These are phyloP conservation scores for Pestalotiopsis sp. DNA, from an alignment of 2,329 filamentous ascomycete genomes.

Conservation along the genomic window DNA sequence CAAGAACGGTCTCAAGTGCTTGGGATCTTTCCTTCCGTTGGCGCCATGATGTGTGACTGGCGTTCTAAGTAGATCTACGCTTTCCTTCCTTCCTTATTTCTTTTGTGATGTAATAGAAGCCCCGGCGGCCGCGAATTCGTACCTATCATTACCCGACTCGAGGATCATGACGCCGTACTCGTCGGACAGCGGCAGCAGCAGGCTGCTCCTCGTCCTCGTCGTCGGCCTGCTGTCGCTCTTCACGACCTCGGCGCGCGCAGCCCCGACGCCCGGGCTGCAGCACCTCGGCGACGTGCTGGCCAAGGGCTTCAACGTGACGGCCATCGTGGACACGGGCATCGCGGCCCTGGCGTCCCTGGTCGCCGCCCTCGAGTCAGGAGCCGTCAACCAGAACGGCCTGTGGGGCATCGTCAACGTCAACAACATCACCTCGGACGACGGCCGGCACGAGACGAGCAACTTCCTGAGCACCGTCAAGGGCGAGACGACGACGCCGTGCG, in stretches of 20 bases:
- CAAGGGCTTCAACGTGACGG: background rate
- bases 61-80: background rate
- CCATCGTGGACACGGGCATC: background rate
- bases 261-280: background rate
- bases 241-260: background rate
- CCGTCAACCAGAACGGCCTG: constrained; percentile 15
- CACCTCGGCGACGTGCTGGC: background rate
- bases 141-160: background rate
- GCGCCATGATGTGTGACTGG: background rate
- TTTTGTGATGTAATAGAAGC: background rate
- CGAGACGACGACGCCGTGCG: background rate
- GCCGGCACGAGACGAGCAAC: constrained; percentile 1
- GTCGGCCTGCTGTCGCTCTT: background rate
- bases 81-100: background rate
- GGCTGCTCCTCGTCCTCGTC: background rate
- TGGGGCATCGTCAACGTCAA: constrained; percentile 12
- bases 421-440: constrained; percentile 13
- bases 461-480: background rate
- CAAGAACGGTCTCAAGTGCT: background rate
- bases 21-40: background rate
- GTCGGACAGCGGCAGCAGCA: background rate
- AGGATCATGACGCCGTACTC: background rate
- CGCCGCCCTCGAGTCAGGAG: constrained; percentile 17
- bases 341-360: constrained; percentile 12
- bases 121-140: background rate